Evolutionary conservation across 108 stramenopile species (phyloP).

Genomic region (Conticribra guillardii): DNA sequence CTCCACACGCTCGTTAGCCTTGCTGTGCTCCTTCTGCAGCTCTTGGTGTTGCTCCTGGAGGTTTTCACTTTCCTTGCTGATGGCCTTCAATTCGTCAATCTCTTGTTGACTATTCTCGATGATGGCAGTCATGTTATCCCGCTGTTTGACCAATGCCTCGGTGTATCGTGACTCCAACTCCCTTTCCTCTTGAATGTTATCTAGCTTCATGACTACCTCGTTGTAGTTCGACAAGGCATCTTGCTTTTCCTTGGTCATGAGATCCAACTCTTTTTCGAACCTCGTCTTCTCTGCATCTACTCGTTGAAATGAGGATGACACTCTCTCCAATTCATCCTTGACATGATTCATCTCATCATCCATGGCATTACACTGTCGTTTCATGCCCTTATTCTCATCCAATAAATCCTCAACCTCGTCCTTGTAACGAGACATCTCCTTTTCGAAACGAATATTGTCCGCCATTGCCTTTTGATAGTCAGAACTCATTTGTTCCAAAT

Average conservation of each 20-base stretch:
- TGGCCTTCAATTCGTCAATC: constrained; percentile 37
- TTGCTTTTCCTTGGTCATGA: constrained; percentile 14
- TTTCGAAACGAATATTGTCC: constrained; percentile 34
- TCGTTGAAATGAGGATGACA: constrained; percentile 15
- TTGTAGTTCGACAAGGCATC: constrained; percentile 12
- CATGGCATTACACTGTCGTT: not conserved
- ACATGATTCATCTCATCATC: constrained; percentile 13
- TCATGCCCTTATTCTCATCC: constrained; percentile 39
- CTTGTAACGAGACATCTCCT: constrained; percentile 30
- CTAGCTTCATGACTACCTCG: constrained; percentile 34
- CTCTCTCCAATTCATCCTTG: constrained; percentile 35
- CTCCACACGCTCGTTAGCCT: constrained; percentile 28
- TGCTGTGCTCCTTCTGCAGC: constrained; percentile 1
- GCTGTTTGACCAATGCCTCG: constrained; percentile 47
- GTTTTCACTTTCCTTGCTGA: constrained; percentile 8
- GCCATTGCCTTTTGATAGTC: constrained; percentile 20
- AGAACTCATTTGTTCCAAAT: constrained; percentile 24
- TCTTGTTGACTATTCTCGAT: constrained; percentile 46
- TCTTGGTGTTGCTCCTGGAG: constrained; percentile 11
- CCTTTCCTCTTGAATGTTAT: constrained; percentile 43
- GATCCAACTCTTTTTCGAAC: constrained; percentile 21
- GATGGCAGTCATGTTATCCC: constrained; percentile 47
- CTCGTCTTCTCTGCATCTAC: constrained; percentile 1
- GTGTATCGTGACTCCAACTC: constrained; percentile 44
- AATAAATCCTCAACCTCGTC: constrained; percentile 37